Evolutionary conservation across 2,329 filamentous ascomycete genomes (phyloP).

Genomic region (Ceratocystis papillata): DNA sequence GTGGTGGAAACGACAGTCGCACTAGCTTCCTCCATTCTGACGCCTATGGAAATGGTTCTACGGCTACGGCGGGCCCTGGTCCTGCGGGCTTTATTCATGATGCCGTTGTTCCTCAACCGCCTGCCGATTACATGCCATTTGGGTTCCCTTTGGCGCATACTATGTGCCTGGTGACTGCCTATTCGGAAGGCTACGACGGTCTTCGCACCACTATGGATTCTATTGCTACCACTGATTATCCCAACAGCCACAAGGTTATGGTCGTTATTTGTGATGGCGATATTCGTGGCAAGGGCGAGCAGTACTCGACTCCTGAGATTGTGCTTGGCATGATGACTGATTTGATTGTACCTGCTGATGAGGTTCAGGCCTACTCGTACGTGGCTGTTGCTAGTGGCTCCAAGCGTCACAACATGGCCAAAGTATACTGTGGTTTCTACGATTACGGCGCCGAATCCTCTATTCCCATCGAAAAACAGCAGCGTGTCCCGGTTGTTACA

Average conservation of each 20-base stretch:
- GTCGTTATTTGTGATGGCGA: conserved; percentile 94
- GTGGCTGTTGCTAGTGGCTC: conserved; percentile 91
- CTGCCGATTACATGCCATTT: conserved; percentile 93
- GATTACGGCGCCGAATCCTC: conserved; percentile 76
- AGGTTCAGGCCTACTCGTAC: conserved; percentile 86
- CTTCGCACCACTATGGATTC: conserved; percentile 91
- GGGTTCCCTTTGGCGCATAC: conserved; percentile 88
- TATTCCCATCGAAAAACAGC: conserved; percentile 77
- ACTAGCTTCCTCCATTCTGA: conserved; percentile 55
- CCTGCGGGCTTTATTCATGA: conserved; percentile 95
- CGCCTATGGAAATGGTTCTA: conserved; percentile 44
- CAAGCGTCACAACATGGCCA: conserved; percentile 99
- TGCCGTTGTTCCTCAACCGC: conserved; percentile 87
- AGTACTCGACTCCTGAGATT: conserved; percentile 77
- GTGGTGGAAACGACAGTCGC: conserved; percentile 49
- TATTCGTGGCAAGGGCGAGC: conserved; percentile 90
- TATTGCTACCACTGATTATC: conserved; percentile 93
- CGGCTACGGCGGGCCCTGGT: conserved; percentile 57
- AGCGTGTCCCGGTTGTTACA: conserved; percentile 94
- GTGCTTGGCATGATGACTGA: conserved; percentile 92
- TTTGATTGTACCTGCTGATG: conserved; percentile 63
- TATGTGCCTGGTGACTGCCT: conserved; percentile 90
- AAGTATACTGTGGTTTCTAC: conserved; percentile 96
- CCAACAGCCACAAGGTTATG: conserved; percentile 97
- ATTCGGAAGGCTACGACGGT: conserved; percentile 89